Base-by-base conservation (phyloP, 352 stramenopile species). In the Globisporangium echinulatum region DNA sequence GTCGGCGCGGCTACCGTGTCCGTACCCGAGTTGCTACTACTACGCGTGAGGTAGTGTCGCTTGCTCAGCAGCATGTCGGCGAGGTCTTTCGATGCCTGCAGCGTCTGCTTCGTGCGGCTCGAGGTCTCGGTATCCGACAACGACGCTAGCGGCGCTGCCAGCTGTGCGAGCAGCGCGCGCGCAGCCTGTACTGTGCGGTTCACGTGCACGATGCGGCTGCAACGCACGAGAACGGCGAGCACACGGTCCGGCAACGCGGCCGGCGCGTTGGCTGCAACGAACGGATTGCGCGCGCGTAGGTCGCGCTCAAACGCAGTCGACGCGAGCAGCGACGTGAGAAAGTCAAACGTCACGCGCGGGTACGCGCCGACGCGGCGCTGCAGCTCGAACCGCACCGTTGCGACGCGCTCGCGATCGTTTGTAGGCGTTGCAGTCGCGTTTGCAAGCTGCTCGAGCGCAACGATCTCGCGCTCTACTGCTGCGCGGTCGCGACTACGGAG, bases 121-220 rank as follows among this genome's bases (percentile, higher is more conserved):
- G 62, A 58, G 8, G 37, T 46, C 7, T 64, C 64, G 8, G 25
- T 52, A 13, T 44, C 40, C 15, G 44, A 0, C 8, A 40, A 39
- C 0, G n/a, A 55, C 9, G 59, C 50, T 6, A 11, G 39, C 39
- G 47, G 39, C 11, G 54, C 66, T 14, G 55, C 54, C 33, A 82
- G 25, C 47, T 70, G 66, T 10, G 52, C 50, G 14, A 72, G 40
- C 8, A 85, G 62, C 4, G 62, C 65, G 38, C 68, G 67, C 38
- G 79, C 71, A 11, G 84, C 65, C 36, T 85, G 69, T 14, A 93
- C 71, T 25, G 81, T 87, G 59, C 82, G 78, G 60, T 93, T 93
- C 43, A 90, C 80, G 57, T 95, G 85, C 25, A 92, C 79, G 55
- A 95, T 92, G 8, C 85, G 83, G 66, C 79, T 93, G 67, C 83